A percentile compares a stretch with the other conserved stretches of the same genome.
phyloP scores from a whole-genome alignment of 768 basidiomycete species.

The Boletus pseudopeckii region DNA sequence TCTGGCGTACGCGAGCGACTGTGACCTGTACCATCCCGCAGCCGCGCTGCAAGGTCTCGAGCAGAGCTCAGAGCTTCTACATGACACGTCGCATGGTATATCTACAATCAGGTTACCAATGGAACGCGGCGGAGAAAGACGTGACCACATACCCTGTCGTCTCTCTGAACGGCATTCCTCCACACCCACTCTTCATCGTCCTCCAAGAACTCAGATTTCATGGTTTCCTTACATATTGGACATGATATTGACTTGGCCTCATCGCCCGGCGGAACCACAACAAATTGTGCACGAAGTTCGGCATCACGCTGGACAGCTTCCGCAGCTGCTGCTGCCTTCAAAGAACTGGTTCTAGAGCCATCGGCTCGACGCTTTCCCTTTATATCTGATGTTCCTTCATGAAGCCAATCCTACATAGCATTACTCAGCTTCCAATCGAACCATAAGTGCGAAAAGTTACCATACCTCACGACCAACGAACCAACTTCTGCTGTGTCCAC shows the following conservation, averaged over 20 bases:
- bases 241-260: slow-evolving; percentile 82
- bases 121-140: neutral
- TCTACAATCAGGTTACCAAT: slow-evolving; percentile 42
- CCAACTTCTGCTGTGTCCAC: slow-evolving; percentile 91
- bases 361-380: slow-evolving; percentile 71
- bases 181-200: slow-evolving; percentile 99
- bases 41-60: slow-evolving; percentile 61
- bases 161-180: slow-evolving; percentile 84
- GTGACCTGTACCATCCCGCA: slow-evolving; percentile 58
- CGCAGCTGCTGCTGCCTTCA: slow-evolving; percentile 57
- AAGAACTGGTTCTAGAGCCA: slow-evolving; percentile 46
- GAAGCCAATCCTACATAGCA: slow-evolving; percentile 76
- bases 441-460: slow-evolving; percentile 5
- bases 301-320: slow-evolving; percentile 71
- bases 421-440: slow-evolving; percentile 11
- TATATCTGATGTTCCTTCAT: slow-evolving; percentile 53
- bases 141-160: slow-evolving; percentile 65
- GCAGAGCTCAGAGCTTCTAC: slow-evolving; percentile 70
- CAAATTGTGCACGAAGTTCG: slow-evolving; percentile 71
- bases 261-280: slow-evolving; percentile 87
- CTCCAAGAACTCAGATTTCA: slow-evolving; percentile 89
- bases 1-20: slow-evolving; percentile 83
- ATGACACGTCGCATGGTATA: slow-evolving; percentile 94
- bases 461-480: slow-evolving; percentile 78
- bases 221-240: slow-evolving; percentile 92